A percentile compares a stretch with the other conserved stretches of the same genome.
phyloP scores from a whole-genome alignment of 768 basidiomycete genomes.

The Mycena vulgaris region DNA sequence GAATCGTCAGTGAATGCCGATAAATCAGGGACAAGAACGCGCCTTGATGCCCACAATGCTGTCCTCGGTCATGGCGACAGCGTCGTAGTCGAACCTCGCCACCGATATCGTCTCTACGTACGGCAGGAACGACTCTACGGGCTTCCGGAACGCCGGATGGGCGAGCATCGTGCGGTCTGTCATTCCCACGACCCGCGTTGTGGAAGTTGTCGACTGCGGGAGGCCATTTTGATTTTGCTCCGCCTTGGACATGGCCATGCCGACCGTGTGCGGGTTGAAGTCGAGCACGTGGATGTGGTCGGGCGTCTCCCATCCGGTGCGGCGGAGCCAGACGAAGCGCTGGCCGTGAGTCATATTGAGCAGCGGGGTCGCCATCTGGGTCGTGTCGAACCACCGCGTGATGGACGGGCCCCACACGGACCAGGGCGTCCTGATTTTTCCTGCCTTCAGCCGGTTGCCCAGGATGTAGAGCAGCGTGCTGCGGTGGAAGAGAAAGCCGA shows the following conservation, averaged over 20 bases:
- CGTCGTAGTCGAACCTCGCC: background rate
- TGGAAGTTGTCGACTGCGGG: background rate
- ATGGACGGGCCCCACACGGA: background rate
- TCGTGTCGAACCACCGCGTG: background rate
- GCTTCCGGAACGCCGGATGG: background rate
- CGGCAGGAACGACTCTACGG: background rate
- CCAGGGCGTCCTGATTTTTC: background rate
- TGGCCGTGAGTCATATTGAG: background rate
- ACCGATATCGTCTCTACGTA: constrained; percentile 1
- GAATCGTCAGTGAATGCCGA: background rate
- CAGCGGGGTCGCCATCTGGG: background rate
- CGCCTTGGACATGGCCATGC: background rate
- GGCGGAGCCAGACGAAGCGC: background rate
- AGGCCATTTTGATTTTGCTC: background rate
- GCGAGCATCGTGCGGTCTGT: background rate
- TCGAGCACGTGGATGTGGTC: background rate
- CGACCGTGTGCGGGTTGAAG: background rate
- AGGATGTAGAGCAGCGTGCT: background rate
- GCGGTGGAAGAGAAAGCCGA: background rate
- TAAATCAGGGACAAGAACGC: background rate
- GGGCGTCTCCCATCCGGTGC: background rate
- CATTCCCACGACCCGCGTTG: background rate
- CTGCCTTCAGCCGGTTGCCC: no score
- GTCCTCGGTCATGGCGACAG: background rate
- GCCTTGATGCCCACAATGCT: background rate